Conservation (phyloP, 441 rosid species). For the Gossypium schwendimanii region DNA sequence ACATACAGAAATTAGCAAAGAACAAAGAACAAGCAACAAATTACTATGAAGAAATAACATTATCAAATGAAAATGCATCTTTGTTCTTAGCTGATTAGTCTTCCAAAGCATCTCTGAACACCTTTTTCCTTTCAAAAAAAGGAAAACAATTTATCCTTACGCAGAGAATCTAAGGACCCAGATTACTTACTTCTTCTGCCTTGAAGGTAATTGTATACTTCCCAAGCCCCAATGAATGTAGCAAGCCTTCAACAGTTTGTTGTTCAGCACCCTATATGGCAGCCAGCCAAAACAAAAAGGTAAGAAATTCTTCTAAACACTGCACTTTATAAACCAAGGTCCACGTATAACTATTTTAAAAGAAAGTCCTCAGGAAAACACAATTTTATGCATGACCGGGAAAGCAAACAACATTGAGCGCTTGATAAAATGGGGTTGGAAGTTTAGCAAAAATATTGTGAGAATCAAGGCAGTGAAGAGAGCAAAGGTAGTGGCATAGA, state of each 20-base stretch:
- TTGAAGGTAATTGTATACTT: slow-evolving; percentile 62
- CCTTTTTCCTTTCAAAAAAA: neutral
- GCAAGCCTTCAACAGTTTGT: slow-evolving; percentile 59
- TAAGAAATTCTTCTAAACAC: neutral
- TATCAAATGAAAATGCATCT: neutral
- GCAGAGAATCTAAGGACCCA: neutral
- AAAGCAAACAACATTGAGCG: neutral
- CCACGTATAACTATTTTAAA: neutral
- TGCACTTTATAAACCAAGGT: neutral
- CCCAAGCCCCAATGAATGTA: slow-evolving; percentile 66
- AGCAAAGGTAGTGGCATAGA: neutral
- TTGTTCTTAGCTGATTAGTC: neutral
- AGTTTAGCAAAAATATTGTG: neutral
- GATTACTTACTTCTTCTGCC: slow-evolving; percentile 73
- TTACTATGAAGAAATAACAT: neutral
- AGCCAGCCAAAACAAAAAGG: slow-evolving; percentile 2
- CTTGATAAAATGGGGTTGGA: neutral
- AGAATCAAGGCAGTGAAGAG: neutral
- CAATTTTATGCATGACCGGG: neutral
- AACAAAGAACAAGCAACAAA: neutral
- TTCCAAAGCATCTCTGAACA: neutral
- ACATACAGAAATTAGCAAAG: neutral
- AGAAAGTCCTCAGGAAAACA: neutral
- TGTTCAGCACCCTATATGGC: slow-evolving; percentile 49
- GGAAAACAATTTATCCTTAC: neutral